Conservation (phyloP, 257 asterid genomes). For the Jasminum sambac region DNA sequence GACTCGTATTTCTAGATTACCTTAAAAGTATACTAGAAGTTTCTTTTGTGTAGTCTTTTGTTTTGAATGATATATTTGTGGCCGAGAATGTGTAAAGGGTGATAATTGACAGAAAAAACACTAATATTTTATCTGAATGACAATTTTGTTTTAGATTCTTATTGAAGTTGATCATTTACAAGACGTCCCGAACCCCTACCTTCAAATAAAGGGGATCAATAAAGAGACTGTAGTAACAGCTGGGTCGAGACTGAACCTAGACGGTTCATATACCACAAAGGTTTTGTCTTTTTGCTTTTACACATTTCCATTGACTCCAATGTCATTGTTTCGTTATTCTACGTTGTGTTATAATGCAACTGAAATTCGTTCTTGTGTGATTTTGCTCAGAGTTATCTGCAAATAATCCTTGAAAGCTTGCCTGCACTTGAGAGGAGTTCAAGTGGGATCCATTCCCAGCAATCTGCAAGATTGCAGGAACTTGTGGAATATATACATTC, state of each 20-base stretch:
- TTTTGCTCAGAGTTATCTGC: slow-evolving; percentile 79
- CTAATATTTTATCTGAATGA: background rate
- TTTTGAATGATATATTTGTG: background rate
- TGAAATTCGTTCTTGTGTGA: slow-evolving; percentile 23
- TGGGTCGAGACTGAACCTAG: slow-evolving; percentile 80
- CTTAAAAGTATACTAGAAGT: too few relatives aligned
- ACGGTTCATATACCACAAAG: slow-evolving; percentile 96
- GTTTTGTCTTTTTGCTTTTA: slow-evolving; percentile 35
- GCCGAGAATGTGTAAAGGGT: background rate
- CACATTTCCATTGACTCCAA: background rate
- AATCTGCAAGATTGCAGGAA: slow-evolving; percentile 87
- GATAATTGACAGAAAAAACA: background rate
- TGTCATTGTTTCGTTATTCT: slow-evolving; percentile 1
- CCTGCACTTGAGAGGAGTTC: slow-evolving; percentile 65
- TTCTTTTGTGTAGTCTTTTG: too few relatives aligned
- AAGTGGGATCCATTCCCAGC: slow-evolving; percentile 86
- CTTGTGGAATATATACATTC: slow-evolving; percentile 81
- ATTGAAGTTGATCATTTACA: slow-evolving; percentile 95
- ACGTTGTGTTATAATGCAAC: slow-evolving; percentile 10
- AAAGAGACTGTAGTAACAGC: slow-evolving; percentile 85
- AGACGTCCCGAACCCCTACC: slow-evolving; percentile 82
- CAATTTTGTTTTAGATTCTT: slow-evolving; percentile 58
- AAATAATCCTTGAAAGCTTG: slow-evolving; percentile 72
- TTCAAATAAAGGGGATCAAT: slow-evolving; percentile 89
- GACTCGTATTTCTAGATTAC: background rate